Evolutionary conservation across 495 filamentous ascomycete species (phyloP).

Genomic region (Daldinia caldariorum): DNA sequence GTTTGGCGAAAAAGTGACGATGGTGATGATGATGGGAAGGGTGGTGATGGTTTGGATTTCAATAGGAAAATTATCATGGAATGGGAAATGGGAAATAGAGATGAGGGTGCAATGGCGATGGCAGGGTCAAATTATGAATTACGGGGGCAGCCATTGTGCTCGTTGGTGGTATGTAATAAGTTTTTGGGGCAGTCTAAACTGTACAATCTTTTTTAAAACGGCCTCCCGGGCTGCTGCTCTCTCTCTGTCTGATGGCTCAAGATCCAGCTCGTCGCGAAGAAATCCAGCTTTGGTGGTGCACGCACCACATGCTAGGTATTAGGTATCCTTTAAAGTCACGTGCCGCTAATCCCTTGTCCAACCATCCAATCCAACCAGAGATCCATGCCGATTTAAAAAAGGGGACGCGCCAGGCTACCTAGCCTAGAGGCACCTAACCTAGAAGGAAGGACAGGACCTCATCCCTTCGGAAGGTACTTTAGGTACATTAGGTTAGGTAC

Average conservation of each 20-base stretch:
- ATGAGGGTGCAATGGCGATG: constrained; percentile 40
- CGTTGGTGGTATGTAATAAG: constrained; percentile 43
- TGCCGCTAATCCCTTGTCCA: constrained; percentile 5
- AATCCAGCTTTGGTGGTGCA: constrained; percentile 28
- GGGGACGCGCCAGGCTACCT: not conserved
- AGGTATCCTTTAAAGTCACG: constrained; percentile 15
- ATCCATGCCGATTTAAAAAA: not conserved
- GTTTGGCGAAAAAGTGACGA: constrained; percentile 20
- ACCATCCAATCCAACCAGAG: too few species aligned
- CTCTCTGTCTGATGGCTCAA: constrained; percentile 36
- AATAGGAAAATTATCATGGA: constrained; percentile 23
- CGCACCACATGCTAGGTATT: constrained; percentile 24
- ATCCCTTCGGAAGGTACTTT: too few species aligned
- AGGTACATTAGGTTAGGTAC: not conserved
- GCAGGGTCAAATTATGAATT: constrained; percentile 48
- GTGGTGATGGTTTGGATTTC: constrained; percentile 34
- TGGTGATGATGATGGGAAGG: constrained; percentile 35
- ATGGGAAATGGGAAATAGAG: constrained; percentile 35
- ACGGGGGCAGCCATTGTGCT: constrained; percentile 50
- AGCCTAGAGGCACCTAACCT: not conserved
- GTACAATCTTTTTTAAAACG: constrained; percentile 41
- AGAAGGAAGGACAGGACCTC: too few species aligned
- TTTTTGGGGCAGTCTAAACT: constrained; percentile 47
- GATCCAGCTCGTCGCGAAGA: constrained; percentile 39
- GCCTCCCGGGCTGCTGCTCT: constrained; percentile 29